phyloP scores from a whole-genome alignment of 306 rosid species.

The Vigna unguiculata region DNA sequence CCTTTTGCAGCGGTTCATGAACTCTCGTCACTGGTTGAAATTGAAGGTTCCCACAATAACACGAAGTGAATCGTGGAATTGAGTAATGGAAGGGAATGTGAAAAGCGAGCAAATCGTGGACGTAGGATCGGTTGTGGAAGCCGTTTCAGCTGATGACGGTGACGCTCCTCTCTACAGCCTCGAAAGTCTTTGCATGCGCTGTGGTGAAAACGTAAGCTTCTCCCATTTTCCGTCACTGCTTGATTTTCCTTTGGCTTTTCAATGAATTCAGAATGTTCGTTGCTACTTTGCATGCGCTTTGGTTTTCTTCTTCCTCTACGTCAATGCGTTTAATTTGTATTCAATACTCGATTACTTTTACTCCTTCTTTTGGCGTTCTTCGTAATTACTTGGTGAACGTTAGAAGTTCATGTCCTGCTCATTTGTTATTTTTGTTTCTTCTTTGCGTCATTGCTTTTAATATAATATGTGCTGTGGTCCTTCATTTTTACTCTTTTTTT shows the following conservation, averaged over 20 bases:
- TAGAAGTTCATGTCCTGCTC: not conserved
- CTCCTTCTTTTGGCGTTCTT: too few species aligned
- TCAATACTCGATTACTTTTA: not conserved
- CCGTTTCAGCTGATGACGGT: slow-evolving; percentile 67
- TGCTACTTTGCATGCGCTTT: not conserved
- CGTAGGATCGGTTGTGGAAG: slow-evolving; percentile 85
- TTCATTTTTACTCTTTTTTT: not conserved
- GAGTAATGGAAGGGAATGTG: slow-evolving; percentile 42
- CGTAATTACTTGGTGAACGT: not conserved
- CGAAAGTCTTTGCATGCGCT: slow-evolving; percentile 97
- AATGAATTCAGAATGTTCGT: not conserved
- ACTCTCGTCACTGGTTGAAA: not conserved
- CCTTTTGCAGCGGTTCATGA: not conserved
- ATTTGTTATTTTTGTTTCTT: not conserved
- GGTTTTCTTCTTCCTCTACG: not conserved
- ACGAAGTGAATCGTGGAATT: not conserved
- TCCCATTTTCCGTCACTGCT: not conserved
- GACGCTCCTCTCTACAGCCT: slow-evolving; percentile 75
- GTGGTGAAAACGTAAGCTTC: slow-evolving; percentile 66
- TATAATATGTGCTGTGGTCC: not conserved
- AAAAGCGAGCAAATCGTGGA: slow-evolving; percentile 63
- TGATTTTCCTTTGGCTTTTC: not conserved
- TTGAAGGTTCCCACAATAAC: not conserved
- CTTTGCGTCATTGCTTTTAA: not conserved
- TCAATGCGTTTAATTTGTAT: not conserved